Base-by-base conservation (phyloP, 257 asterid species). In the Petunia secreta region DNA sequence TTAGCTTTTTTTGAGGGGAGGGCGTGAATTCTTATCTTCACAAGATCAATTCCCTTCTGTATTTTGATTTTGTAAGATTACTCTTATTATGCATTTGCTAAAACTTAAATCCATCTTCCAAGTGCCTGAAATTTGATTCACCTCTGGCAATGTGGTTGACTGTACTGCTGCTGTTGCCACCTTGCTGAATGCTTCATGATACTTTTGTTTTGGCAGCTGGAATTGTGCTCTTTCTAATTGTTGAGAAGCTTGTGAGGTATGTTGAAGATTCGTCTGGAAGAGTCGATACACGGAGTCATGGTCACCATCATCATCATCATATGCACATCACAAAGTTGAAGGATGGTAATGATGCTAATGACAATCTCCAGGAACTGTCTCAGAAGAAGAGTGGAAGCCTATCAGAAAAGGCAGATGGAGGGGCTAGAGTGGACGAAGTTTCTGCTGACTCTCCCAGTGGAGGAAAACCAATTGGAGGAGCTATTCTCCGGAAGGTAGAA, bases 191-290 rank as follows among this genome's bases (percentile, higher is more conserved):
- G 77, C 74, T 78, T 84, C 86, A n/a, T 83, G 58, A 78, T 80
- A 69, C 85, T 34, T 67, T 69, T 89, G 65, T 58, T 84, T 80
- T 87, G 78, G 81, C 98, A 95, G 99, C 93, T 86, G 99, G 99
- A 80, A 91, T 95, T 25, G 89, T 93, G 44, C 88, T 90, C 81
- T 95, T 95, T 85, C 97, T 95, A 80, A 88, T 93, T 79, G 97
- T 95, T 52, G 99, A 95, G 92, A 95, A 92, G 89, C 75, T 91
- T 54, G 99, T 95, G 89, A 95, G 99, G 87, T 95, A 89, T 53
- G 96, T 95, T 55, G 98, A 95, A 77, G 96, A 87, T 10, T 88
- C 82, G 75, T 92, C 97, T 82, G 92, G 92, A 66, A 97, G 92
- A 76, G 86, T 64, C 79, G 81, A 82, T 87, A 79, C 83, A 63